Conservation (phyloP, 306 rosid species). For the Corylus avellana region DNA sequence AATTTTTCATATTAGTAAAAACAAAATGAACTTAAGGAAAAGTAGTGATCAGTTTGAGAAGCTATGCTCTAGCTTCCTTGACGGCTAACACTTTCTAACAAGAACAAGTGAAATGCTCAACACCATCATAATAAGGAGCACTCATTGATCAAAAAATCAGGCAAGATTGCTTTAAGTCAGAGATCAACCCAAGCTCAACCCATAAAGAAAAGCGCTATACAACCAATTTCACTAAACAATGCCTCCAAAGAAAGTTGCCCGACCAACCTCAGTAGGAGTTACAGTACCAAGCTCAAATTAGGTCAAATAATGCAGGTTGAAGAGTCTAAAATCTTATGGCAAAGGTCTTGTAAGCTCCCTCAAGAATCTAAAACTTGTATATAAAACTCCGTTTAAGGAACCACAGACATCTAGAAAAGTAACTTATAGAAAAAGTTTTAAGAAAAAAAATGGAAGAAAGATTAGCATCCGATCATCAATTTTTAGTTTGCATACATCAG, state of each 20-base stretch:
- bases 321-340: neutral
- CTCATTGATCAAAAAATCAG: neutral
- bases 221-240: neutral
- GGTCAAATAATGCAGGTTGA: neutral
- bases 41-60: conserved; percentile 9
- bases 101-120: neutral
- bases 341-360: neutral
- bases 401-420: too few species aligned
- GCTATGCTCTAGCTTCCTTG: neutral
- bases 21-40: conserved; percentile 9
- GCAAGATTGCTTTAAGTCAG: neutral
- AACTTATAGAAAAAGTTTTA: neutral
- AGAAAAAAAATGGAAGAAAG: neutral
- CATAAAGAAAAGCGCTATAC: neutral
- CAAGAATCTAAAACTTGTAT: neutral
- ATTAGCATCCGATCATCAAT: neutral
- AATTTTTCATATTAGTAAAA: neutral
- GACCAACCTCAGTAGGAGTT: neutral
- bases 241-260: neutral
- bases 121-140: neutral
- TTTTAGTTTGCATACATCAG: neutral
- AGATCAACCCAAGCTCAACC: neutral
- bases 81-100: neutral
- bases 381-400: neutral
- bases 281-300: neutral